Percentiles rank a stretch among this genome's conserved stretches.
Conservation (phyloP, 805 yeast species). For the Candida corydali region DNA sequence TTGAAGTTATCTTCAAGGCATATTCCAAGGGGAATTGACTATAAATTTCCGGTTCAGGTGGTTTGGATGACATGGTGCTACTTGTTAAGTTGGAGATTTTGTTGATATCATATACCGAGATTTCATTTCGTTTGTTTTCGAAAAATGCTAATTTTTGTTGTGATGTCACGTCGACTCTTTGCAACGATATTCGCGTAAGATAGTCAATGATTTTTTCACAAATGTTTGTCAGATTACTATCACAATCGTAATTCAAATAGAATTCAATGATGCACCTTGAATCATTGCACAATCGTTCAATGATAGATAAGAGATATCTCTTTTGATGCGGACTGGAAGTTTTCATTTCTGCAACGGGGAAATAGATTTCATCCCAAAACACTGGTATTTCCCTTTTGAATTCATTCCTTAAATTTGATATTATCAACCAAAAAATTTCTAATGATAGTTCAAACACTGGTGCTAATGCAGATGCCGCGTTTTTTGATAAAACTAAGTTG, state of each 20-base stretch:
- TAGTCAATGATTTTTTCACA: conserved; percentile 81
- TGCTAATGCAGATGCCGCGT: conserved; percentile 87
- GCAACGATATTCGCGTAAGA: conserved; percentile 65
- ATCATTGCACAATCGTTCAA: conserved; percentile 79
- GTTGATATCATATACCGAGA: conserved; percentile 70
- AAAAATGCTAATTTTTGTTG: conserved; percentile 53
- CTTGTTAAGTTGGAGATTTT: conserved; percentile 76
- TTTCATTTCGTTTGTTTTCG: conserved; percentile 44
- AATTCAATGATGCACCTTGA: conserved; percentile 90
- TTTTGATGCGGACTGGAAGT: conserved; percentile 92
- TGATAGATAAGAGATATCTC: conserved; percentile 74
- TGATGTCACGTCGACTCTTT: conserved; percentile 67
- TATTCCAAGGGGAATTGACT: conserved; percentile 69
- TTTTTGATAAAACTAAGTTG: conserved; percentile 77
- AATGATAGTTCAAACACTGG: conserved; percentile 89
- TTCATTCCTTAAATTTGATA: conserved; percentile 77
- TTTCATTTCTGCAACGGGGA: conserved; percentile 89
- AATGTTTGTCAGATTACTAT: conserved; percentile 70
- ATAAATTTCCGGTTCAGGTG: conserved; percentile 54
- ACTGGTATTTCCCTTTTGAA: conserved; percentile 94
- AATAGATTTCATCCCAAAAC: conserved; percentile 85
- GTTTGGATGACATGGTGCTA: conserved; percentile 51
- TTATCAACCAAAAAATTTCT: conserved; percentile 88
- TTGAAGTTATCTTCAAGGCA: conserved; percentile 76
- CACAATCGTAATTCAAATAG: conserved; percentile 94